Conservation (phyloP, 2,329 filamentous ascomycete species). For the Geoglossum cookeanum region DNA sequence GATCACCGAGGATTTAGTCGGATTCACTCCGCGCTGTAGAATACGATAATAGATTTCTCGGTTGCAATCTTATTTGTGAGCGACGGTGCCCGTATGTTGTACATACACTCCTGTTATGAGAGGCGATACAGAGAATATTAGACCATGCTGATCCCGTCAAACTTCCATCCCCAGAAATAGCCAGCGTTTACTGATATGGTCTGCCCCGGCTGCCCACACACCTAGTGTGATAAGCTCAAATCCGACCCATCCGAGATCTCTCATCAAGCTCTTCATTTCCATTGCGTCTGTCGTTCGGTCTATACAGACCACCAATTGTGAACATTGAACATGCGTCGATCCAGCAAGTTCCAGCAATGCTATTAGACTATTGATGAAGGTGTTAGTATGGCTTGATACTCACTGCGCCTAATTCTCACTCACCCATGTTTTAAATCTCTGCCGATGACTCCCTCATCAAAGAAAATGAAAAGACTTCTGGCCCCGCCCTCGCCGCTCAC, state of each 20-base stretch:
- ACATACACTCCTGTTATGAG: background rate
- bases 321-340: slow-evolving; percentile 49
- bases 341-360: slow-evolving; percentile 77
- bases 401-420: slow-evolving; percentile 20
- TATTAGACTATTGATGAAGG: slow-evolving; percentile 44
- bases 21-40: no score
- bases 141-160: slow-evolving; percentile 19
- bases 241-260: slow-evolving; percentile 82
- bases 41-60: background rate
- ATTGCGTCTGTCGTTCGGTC: slow-evolving; percentile 47
- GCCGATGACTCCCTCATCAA: slow-evolving; percentile 52
- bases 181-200: slow-evolving; percentile 60
- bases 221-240: slow-evolving; percentile 70
- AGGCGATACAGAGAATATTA: background rate
- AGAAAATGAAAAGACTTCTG: slow-evolving; percentile 73
- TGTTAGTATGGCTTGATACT: slow-evolving; percentile 11
- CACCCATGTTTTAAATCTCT: slow-evolving; percentile 78
- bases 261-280: slow-evolving; percentile 48
- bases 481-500: slow-evolving; percentile 50
- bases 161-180: slow-evolving; percentile 79
- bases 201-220: slow-evolving; percentile 43
- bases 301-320: slow-evolving; percentile 61
- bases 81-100: background rate
- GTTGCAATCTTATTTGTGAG: background rate
- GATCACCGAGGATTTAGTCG: no score